Percentiles rank a stretch among this genome's conserved stretches.
phyloP scores from a whole-genome alignment of 148 eudicot genomes.

The Rhododendron molle region DNA sequence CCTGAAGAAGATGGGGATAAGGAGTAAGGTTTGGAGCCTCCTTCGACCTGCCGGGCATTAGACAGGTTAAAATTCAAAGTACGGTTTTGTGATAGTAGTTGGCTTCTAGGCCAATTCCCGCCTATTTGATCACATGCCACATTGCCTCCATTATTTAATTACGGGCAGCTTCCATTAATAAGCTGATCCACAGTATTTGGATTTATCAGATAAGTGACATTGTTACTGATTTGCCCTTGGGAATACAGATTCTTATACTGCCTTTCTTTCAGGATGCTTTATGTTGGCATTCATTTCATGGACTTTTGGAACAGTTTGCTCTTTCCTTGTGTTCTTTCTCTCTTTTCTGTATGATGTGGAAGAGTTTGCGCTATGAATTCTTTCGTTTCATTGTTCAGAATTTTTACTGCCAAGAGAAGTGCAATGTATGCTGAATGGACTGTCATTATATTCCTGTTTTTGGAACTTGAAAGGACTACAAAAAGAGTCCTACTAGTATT shows the following conservation, averaged over 20 bases:
- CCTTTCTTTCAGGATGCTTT: not conserved
- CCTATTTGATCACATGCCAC: not conserved
- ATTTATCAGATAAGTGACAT: not conserved
- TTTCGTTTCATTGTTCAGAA: not conserved
- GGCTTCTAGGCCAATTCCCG: not conserved
- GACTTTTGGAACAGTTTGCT: not conserved
- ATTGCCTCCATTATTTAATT: not conserved
- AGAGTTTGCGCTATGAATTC: not conserved
- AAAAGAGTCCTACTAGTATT: not conserved
- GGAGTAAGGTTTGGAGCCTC: not conserved
- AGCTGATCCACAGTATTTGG: not conserved
- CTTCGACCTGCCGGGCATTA: not conserved
- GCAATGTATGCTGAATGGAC: not conserved
- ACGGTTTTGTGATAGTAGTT: not conserved
- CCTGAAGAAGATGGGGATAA: not conserved
- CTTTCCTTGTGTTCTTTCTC: not conserved
- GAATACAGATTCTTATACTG: not conserved
- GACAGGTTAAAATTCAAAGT: not conserved
- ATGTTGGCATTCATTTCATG: not conserved
- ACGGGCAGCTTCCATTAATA: not conserved
- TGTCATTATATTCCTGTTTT: not conserved
- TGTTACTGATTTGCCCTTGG: not conserved
- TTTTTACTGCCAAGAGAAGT: constrained; percentile 3
- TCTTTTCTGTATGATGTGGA: not conserved
- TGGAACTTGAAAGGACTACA: not conserved